Base-by-base conservation (phyloP, 2,329 filamentous ascomycete species). In the Pseudocercospora vitis region DNA sequence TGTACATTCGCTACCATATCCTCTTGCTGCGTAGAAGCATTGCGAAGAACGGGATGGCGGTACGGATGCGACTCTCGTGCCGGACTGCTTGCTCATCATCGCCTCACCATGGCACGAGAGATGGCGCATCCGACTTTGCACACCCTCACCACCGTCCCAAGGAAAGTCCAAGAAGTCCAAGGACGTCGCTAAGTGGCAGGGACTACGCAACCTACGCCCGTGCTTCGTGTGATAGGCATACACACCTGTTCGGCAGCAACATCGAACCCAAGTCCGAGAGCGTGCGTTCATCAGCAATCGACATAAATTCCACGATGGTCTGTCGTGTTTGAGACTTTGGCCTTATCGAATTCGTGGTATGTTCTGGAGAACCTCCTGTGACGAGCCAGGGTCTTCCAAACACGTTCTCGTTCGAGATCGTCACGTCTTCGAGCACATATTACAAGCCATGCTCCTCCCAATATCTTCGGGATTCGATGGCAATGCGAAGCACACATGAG, bases 241-340 rank as follows among this genome's bases (percentile, higher is more conserved):
- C 18, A 39, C 35, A 12, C 35, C 35, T 21, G 16, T 39, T 39
- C 16, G 12, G 19, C 4, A 19, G 16, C 37, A 16, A 12, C 9
- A 40, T 40, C 37, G 37, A 40, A n/a, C 37, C n/a, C 8, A 40
- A 19, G 19, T 40, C 16, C 18, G 37, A 40, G 37, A 11, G 37
- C 37, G 21, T 18, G 21, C 37, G 37, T 42, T 42, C 37, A 42
- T 42, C 24, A n/a, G n/a, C n/a, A n/a, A n/a, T n/a, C n/a, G n/a
- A n/a, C 37, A 42, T 23, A 29, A n/a, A 7, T 24, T 42, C 37
- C 19, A 42, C 37, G 37, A 42, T 42, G n/a, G 18, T 21, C 37
- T 23, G 12, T 18, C 12, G 24, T n/a, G 14, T 1, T 42, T 42
- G 37, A 42, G 24, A 42, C 21, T 42, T 12, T 11, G 7, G 8